These are phyloP conservation scores for Leccinum laetum DNA, from an alignment of 1,284 basidiomycete species.

Conservation along the genomic window DNA sequence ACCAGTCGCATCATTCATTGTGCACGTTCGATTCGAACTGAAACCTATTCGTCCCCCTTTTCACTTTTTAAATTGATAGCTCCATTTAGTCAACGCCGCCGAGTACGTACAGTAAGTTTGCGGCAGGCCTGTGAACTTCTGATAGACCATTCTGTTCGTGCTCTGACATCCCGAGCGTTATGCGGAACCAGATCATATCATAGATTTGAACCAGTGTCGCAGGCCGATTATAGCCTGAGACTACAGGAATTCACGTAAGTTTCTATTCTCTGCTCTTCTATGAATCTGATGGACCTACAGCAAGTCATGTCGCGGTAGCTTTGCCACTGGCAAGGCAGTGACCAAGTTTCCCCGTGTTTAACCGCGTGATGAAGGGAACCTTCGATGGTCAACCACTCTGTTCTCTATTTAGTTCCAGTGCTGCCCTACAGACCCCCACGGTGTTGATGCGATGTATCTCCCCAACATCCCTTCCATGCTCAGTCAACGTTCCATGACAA, in stretches of 20 bases:
- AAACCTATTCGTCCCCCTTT: not conserved
- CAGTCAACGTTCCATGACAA: slow-evolving; percentile 12
- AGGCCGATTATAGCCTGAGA: not conserved
- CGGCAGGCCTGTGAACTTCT: not conserved
- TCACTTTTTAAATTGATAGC: not conserved
- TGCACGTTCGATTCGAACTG: no score
- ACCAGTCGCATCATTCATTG: no score
- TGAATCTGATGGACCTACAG: no score
- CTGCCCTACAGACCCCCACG: not conserved
- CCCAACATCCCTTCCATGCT: slow-evolving; percentile 10
- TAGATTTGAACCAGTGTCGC: no score
- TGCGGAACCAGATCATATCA: no score
- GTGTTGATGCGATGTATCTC: slow-evolving; percentile 14
- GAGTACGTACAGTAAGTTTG: not conserved
- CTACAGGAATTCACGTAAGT: not conserved
- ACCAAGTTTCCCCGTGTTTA: not conserved
- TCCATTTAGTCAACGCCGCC: not conserved
- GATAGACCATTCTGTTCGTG: not conserved
- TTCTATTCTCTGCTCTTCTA: no score
- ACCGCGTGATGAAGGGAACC: not conserved
- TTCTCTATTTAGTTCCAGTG: not conserved
- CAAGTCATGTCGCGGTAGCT: no score
- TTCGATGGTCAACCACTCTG: not conserved
- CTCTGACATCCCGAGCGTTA: not conserved
- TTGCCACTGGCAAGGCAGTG: not conserved